A percentile compares a stretch with the other conserved stretches of the same genome.
phyloP scores from a whole-genome alignment of 768 basidiomycete genomes.

The Tephrocybe rancida region DNA sequence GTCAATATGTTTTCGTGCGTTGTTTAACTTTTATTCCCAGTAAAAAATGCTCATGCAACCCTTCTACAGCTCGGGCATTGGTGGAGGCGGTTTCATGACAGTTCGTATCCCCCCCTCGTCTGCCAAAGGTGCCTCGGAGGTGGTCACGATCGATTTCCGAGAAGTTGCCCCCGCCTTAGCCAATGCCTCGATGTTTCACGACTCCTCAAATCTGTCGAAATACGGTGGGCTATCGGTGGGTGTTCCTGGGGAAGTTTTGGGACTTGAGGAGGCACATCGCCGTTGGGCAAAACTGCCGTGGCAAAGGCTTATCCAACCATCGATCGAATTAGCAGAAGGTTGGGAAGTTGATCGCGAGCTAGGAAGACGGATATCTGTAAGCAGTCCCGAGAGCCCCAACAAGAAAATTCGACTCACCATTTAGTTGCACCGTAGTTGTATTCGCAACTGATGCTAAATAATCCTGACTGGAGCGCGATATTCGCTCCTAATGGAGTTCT shows the following conservation, averaged over 20 bases:
- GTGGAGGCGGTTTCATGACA: constrained; percentile 89
- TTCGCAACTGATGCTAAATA: constrained; percentile 57
- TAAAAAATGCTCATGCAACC: not conserved
- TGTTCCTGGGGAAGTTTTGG: constrained; percentile 89
- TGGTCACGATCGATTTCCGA: constrained; percentile 83
- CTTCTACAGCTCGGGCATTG: constrained; percentile 74
- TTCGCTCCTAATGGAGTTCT: constrained; percentile 81
- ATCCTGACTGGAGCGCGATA: constrained; percentile 80
- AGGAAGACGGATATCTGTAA: constrained; percentile 68
- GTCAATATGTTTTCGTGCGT: constrained; percentile 87
- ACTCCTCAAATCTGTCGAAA: constrained; percentile 50
- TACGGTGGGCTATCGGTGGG: constrained; percentile 85
- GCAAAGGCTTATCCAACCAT: constrained; percentile 76
- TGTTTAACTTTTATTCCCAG: not conserved
- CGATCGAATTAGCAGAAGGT: constrained; percentile 70
- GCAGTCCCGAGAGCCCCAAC: constrained; percentile 17
- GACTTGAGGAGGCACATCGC: constrained; percentile 80
- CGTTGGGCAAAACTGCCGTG: constrained; percentile 85
- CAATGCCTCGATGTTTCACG: constrained; percentile 75
- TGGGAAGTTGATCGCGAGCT: constrained; percentile 84
- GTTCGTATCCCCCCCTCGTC: constrained; percentile 68
- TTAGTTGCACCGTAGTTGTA: constrained; percentile 42
- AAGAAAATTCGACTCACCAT: not conserved
- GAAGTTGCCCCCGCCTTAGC: constrained; percentile 81
- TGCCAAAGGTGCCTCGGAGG: constrained; percentile 50